Percentiles rank a stretch among this genome's conserved stretches.
Evolutionary conservation across 2,329 filamentous ascomycete genomes (phyloP).

Genomic region (Periconia macrospinosa): DNA sequence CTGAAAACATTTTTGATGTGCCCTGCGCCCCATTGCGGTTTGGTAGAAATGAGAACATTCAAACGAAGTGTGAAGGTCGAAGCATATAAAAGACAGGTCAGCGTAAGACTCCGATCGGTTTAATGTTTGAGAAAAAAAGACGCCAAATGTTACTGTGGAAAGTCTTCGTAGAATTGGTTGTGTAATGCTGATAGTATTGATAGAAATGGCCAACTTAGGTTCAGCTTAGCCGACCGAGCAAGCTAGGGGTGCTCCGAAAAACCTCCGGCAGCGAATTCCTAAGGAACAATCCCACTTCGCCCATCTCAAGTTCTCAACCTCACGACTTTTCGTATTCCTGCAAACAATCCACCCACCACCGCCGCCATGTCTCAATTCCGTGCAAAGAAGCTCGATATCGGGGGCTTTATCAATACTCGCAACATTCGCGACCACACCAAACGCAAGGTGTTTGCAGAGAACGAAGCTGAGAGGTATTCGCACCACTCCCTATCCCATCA

Average conservation of each 20-base stretch:
- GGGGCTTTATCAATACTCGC: conserved; percentile 83
- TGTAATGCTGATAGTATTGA: no score
- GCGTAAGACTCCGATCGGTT: no score
- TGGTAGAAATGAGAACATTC: background rate
- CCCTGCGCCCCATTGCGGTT: background rate
- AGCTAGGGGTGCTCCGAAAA: conserved; percentile 3
- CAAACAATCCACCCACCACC: conserved; percentile 11
- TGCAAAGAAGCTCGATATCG: conserved; percentile 85
- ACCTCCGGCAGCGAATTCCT: background rate
- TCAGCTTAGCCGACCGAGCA: background rate
- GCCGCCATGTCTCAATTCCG: conserved; percentile 69
- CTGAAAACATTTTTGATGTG: conserved; percentile 32
- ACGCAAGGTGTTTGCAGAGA: conserved; percentile 84
- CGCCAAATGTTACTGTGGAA: background rate
- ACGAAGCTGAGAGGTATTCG: conserved; percentile 82
- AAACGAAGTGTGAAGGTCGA: background rate
- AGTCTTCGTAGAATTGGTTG: no score
- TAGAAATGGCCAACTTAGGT: background rate
- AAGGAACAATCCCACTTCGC: conserved; percentile 4
- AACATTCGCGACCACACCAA: conserved; percentile 95
- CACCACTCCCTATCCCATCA: conserved; percentile 5
- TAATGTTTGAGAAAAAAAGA: background rate
- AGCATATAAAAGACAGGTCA: no score
- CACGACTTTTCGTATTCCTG: conserved; percentile 2
- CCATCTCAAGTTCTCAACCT: conserved; percentile 16